A percentile compares a stretch with the other conserved stretches of the same genome.
Evolutionary conservation across 2,329 filamentous ascomycete genomes (phyloP).

Genomic region (Colletotrichum theobromicola): DNA sequence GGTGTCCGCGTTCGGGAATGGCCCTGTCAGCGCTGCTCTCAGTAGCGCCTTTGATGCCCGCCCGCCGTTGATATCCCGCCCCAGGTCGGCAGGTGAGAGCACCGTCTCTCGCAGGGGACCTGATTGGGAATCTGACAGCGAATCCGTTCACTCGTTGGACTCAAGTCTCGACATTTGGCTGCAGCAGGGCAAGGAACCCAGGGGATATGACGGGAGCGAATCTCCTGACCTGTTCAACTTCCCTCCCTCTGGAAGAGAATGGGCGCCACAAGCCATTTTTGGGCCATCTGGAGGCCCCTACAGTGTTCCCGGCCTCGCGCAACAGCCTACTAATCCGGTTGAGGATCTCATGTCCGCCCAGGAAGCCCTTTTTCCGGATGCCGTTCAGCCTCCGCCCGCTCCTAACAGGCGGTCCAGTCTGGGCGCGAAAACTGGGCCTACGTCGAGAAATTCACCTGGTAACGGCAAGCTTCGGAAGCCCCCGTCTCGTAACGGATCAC

Average conservation of each 20-base stretch:
- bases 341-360: constrained; percentile 51
- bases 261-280: constrained; percentile 55
- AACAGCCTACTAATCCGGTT: constrained; percentile 45
- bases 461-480: constrained; percentile 29
- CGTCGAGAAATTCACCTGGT: constrained; percentile 23
- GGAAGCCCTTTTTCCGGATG: constrained; percentile 38
- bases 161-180: constrained; percentile 65
- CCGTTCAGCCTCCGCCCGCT: constrained; percentile 47
- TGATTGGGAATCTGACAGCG: constrained; percentile 52
- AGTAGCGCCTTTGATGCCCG: constrained; percentile 30
- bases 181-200: constrained; percentile 49
- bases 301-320: constrained; percentile 32
- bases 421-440: constrained; percentile 48
- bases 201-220: constrained; percentile 28
- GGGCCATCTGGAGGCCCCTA: constrained; percentile 36
- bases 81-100: constrained; percentile 53
- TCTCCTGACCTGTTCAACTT: constrained; percentile 63
- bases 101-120: constrained; percentile 44
- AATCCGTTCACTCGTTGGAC: constrained; percentile 45
- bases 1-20: constrained; percentile 34
- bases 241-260: constrained; percentile 45
- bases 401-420: constrained; percentile 61
- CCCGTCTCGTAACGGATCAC: constrained; percentile 22
- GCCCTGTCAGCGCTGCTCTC: constrained; percentile 18
- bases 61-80: constrained; percentile 40